Percentiles rank a stretch among this genome's conserved stretches.
Conservation (phyloP, 768 basidiomycete genomes). For the Tephrocybe sp. region DNA sequence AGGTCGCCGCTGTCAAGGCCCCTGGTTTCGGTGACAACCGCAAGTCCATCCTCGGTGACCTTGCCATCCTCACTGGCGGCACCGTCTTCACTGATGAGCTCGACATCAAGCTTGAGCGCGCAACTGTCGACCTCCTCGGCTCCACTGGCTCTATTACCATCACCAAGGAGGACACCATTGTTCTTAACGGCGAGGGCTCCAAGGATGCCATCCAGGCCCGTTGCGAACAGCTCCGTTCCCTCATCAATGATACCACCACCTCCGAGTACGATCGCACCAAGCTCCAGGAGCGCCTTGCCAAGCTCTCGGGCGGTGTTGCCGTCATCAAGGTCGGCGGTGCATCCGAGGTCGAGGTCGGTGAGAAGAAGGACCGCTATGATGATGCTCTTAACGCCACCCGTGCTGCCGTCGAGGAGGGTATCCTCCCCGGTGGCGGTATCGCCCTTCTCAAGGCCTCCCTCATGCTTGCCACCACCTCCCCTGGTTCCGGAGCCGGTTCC, state of each 20-base stretch:
- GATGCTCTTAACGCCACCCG: constrained; percentile 98
- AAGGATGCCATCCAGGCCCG: constrained; percentile 90
- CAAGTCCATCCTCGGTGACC: constrained; percentile 95
- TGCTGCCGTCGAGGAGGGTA: constrained; percentile 97
- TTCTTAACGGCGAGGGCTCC: constrained; percentile 90
- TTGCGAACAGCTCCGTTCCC: constrained; percentile 91
- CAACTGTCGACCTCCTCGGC: constrained; percentile 85
- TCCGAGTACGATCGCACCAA: constrained; percentile 93
- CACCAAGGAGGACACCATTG: constrained; percentile 97
- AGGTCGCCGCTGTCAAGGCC: constrained; percentile 93
- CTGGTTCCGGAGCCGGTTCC: constrained; percentile 46
- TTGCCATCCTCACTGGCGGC: constrained; percentile 96
- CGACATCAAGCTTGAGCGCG: constrained; percentile 95
- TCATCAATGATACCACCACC: constrained; percentile 80
- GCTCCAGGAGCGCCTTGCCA: constrained; percentile 95
- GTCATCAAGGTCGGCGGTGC: constrained; percentile 97
- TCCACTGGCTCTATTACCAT: constrained; percentile 88
- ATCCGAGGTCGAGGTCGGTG: constrained; percentile 93
- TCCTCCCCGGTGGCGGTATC: constrained; percentile 94
- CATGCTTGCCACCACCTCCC: constrained; percentile 57
- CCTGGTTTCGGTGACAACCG: constrained; percentile 99
- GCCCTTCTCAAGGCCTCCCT: constrained; percentile 86
- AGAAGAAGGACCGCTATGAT: constrained; percentile 99
- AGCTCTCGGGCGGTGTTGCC: constrained; percentile 93
- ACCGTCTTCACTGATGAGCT: constrained; percentile 97